phyloP scores from a whole-genome alignment of 345 rosid species.

The Pistacia atlantica region DNA sequence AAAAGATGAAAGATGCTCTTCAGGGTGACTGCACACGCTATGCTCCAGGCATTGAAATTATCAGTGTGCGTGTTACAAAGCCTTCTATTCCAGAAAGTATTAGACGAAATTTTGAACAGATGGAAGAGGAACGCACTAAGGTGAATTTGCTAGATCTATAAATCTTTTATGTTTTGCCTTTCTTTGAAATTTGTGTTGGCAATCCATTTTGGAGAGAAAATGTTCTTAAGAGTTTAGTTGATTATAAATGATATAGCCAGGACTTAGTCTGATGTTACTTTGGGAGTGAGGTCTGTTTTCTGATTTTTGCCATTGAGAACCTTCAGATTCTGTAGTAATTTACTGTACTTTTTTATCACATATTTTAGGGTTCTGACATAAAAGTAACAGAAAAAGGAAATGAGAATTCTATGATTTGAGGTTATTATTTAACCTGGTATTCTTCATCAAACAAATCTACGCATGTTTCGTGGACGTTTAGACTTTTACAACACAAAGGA shows the following conservation, averaged over 20 bases:
- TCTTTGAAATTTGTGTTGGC: background rate
- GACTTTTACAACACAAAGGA: background rate
- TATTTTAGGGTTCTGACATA: background rate
- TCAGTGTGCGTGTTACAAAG: conserved; percentile 93
- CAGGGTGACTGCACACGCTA: conserved; percentile 86
- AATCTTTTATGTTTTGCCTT: background rate
- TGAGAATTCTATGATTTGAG: background rate
- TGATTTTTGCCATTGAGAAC: background rate
- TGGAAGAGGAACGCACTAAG: conserved; percentile 98
- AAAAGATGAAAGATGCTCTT: conserved; percentile 95
- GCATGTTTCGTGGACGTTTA: background rate
- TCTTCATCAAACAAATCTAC: too few relatives aligned
- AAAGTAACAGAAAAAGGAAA: background rate
- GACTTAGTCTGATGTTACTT: background rate
- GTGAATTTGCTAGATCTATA: conserved; percentile 28
- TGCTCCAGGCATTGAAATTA: conserved; percentile 92
- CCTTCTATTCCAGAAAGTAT: conserved; percentile 81
- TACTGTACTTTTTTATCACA: background rate
- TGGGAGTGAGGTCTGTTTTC: background rate
- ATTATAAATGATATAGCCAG: background rate
- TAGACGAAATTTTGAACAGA: conserved; percentile 76
- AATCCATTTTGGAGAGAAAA: background rate
- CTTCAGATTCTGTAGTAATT: background rate
- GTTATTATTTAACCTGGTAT: background rate
- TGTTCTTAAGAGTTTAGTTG: background rate